These are phyloP conservation scores for Lumnitzera littorea DNA, from an alignment of 345 rosid species.

Conservation along the genomic window DNA sequence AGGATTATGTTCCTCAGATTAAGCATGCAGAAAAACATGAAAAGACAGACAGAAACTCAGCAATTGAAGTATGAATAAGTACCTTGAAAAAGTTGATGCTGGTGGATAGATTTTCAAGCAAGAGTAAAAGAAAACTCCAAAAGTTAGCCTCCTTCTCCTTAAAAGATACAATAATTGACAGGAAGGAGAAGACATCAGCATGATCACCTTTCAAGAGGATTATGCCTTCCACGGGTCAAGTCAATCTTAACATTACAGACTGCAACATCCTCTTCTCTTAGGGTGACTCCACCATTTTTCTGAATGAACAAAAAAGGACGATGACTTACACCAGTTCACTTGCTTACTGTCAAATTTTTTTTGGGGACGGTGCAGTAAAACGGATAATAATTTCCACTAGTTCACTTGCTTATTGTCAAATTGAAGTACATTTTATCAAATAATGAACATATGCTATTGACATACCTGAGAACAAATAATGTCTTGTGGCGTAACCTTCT, in stretches of 20 bases:
- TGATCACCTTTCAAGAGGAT: constrained; percentile 76
- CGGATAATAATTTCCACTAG: background rate
- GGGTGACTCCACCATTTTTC: constrained; percentile 51
- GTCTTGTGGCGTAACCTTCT: constrained; percentile 72
- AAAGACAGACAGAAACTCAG: too few relatives aligned
- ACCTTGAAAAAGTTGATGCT: constrained; percentile 97
- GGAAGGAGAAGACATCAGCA: background rate
- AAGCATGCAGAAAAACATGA: too few relatives aligned
- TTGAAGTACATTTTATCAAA: background rate
- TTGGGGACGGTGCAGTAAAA: background rate
- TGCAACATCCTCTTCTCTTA: constrained; percentile 72
- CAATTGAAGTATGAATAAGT: constrained; percentile 10
- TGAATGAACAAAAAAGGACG: constrained; percentile 16
- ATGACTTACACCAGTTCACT: constrained; percentile 1
- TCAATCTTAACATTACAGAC: constrained; percentile 85
- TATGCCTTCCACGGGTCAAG: constrained; percentile 77
- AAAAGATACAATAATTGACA: constrained; percentile 4
- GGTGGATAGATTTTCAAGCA: constrained; percentile 18
- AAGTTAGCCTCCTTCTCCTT: background rate
- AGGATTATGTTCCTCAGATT: too few relatives aligned
- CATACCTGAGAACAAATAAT: constrained; percentile 88
- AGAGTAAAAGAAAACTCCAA: constrained; percentile 5
- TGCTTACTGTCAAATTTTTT: too few relatives aligned
- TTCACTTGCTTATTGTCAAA: background rate
- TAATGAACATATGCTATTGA: background rate